phyloP scores from a whole-genome alignment of 2,329 filamentous ascomycete species.

The Geosmithia morbida region DNA sequence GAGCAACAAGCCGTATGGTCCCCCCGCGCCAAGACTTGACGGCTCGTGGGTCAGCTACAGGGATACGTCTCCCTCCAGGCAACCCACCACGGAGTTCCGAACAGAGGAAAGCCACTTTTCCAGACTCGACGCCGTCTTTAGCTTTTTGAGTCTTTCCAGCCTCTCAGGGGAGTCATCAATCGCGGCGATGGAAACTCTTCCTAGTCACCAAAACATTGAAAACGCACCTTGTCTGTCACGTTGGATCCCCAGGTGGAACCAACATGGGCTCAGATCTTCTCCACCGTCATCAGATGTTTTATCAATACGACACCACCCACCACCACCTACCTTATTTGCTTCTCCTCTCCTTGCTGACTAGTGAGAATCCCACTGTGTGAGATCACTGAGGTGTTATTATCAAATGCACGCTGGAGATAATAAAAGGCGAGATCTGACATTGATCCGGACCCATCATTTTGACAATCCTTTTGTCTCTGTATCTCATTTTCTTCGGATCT shows the following conservation, averaged over 20 bases:
- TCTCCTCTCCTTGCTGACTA: neutral
- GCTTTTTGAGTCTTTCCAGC: neutral
- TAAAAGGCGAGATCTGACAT: too few species aligned
- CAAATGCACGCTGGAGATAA: too few species aligned
- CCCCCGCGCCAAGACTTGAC: too few species aligned
- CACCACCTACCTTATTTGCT: neutral
- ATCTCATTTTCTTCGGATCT: too few species aligned
- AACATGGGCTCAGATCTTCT: neutral
- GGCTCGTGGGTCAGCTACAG: neutral
- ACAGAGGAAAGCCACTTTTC: neutral
- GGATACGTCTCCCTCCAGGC: neutral
- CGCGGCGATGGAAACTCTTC: neutral
- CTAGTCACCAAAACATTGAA: neutral
- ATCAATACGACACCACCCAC: too few species aligned
- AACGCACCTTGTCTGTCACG: neutral
- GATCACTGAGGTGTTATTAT: too few species aligned
- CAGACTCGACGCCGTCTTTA: neutral
- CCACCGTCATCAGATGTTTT: neutral
- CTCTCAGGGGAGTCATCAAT: neutral
- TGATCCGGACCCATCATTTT: too few species aligned
- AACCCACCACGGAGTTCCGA: neutral
- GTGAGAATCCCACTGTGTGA: neutral
- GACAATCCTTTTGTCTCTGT: too few species aligned
- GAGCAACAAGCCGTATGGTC: too few species aligned
- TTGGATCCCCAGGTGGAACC: neutral